Conservation (phyloP, 2,329 filamentous ascomycete genomes). For the Xylaria sp. region DNA sequence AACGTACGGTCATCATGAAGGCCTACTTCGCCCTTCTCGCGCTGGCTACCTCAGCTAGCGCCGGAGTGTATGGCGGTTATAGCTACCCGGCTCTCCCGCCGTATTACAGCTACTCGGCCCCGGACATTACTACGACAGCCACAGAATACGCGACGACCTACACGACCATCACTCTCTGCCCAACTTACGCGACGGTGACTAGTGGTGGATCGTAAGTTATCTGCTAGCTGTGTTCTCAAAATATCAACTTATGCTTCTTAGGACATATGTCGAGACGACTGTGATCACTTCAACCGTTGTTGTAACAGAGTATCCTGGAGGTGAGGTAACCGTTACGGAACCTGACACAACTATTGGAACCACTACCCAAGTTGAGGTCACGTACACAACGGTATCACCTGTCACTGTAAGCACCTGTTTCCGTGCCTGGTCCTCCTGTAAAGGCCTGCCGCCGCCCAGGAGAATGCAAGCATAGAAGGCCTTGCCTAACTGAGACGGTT, state of each 20-base stretch:
- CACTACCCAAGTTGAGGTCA: conserved; percentile 45
- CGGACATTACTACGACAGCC: conserved; percentile 27
- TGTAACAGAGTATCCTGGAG: conserved; percentile 47
- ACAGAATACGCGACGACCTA: conserved; percentile 42
- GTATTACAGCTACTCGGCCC: neutral
- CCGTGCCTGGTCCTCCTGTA: neutral
- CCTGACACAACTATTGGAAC: conserved; percentile 46
- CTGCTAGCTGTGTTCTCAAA: neutral
- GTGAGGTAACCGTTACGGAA: conserved; percentile 43
- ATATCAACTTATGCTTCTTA: conserved; percentile 32
- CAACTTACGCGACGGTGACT: conserved; percentile 51
- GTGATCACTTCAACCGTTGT: conserved; percentile 52
- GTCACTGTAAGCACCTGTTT: conserved; percentile 28
- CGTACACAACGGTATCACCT: conserved; percentile 45
- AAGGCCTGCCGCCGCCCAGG: neutral
- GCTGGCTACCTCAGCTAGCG: conserved; percentile 37
- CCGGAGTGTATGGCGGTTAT: conserved; percentile 19
- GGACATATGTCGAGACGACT: conserved; percentile 50
- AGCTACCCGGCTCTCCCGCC: conserved; percentile 13
- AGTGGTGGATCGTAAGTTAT: conserved; percentile 47
- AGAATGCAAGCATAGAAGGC: neutral
- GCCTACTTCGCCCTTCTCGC: conserved; percentile 34
- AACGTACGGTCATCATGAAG: conserved; percentile 38
- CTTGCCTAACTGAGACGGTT: neutral
- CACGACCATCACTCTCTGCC: conserved; percentile 52